These are phyloP conservation scores for Panicum virgatum DNA, from an alignment of 202 grass and related monocot genomes.

Conservation along the genomic window DNA sequence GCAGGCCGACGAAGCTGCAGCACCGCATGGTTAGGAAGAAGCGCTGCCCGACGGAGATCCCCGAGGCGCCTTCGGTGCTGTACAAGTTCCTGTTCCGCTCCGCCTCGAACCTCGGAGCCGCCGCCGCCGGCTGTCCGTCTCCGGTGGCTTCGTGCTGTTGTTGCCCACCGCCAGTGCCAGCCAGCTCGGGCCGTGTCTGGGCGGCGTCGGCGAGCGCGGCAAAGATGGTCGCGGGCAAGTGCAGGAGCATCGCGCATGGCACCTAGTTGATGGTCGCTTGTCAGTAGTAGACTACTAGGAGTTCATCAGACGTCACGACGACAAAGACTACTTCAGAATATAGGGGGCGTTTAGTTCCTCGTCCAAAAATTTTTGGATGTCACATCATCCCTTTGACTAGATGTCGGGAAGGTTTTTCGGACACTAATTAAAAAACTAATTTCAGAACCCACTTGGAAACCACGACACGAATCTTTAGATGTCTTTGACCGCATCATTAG, in stretches of 20 bases:
- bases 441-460: no score
- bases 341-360: no score
- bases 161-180: background rate
- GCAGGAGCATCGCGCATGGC: conserved; percentile 32
- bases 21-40: background rate
- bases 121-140: background rate
- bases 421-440: no score
- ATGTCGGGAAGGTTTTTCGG: no score
- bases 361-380: no score
- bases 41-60: background rate
- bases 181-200: background rate
- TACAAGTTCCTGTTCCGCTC: background rate
- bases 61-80: background rate
- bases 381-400: no score
- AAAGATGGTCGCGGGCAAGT: background rate
- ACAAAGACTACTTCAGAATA: no score
- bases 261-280: background rate
- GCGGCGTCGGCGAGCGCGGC: background rate
- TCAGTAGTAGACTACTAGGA: no score
- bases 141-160: background rate
- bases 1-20: conserved; percentile 15
- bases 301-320: no score
- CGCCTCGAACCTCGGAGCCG: conserved; percentile 11
- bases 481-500: no score
- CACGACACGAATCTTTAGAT: no score